Evolutionary conservation across 2,329 filamentous ascomycete species (phyloP).

Genomic region (Huntiella moniliformis): DNA sequence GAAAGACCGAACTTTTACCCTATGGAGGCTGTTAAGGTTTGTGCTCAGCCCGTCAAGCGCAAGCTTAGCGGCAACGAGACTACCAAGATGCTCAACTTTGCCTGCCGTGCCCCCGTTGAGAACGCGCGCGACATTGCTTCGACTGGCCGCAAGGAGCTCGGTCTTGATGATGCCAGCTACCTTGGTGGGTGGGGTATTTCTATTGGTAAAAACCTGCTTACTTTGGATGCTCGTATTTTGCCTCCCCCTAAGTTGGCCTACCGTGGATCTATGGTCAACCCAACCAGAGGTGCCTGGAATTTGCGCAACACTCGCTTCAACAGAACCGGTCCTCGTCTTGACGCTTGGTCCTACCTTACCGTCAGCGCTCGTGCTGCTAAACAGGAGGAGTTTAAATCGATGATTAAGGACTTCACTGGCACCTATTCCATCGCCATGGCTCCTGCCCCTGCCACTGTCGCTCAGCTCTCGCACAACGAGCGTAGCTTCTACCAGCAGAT

Average conservation of each 20-base stretch:
- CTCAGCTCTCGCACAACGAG: slow-evolving; percentile 2
- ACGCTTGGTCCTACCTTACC: slow-evolving; percentile 31
- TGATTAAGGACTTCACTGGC: slow-evolving; percentile 9
- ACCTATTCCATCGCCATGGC: slow-evolving; percentile 11
- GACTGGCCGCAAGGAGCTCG: slow-evolving; percentile 37
- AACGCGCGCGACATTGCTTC: slow-evolving; percentile 50
- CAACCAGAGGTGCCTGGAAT: slow-evolving; percentile 49
- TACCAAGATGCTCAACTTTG: slow-evolving; percentile 50
- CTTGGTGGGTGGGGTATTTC: slow-evolving; percentile 42
- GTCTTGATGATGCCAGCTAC: slow-evolving; percentile 28
- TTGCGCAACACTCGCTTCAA: slow-evolving; percentile 39
- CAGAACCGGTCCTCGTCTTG: slow-evolving; percentile 26
- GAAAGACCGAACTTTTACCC: slow-evolving; percentile 45
- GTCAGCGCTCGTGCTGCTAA: slow-evolving; percentile 16
- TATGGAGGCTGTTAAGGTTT: slow-evolving; percentile 43
- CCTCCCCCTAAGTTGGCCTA: slow-evolving; percentile 43
- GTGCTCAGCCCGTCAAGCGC: slow-evolving; percentile 38
- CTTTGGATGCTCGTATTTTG: slow-evolving; percentile 54
- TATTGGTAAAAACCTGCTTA: slow-evolving; percentile 43
- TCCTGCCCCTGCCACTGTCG: slow-evolving; percentile 7
- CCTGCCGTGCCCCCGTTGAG: slow-evolving; percentile 43
- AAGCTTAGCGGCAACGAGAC: slow-evolving; percentile 45
- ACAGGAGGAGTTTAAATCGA: slow-evolving; percentile 19
- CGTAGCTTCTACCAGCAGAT: slow-evolving; percentile 11
- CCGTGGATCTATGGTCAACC: slow-evolving; percentile 15